These are phyloP conservation scores for Madurella mycetomatis DNA, from an alignment of 2,329 filamentous ascomycete species.

Conservation along the genomic window DNA sequence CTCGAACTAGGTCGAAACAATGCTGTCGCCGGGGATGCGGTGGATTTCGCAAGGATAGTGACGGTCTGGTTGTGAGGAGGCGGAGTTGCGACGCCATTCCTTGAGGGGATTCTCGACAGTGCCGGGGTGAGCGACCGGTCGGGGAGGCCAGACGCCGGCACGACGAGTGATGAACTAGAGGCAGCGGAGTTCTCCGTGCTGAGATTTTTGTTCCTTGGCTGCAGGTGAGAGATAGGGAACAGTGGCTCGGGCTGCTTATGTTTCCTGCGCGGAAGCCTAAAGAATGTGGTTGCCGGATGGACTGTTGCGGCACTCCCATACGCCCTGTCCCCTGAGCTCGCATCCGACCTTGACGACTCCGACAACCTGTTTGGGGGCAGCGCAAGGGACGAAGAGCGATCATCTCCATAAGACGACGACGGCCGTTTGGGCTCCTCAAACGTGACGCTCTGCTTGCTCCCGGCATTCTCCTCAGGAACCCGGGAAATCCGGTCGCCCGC, in stretches of 20 bases:
- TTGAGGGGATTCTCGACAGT: conserved; percentile 28
- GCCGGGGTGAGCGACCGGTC: conserved; percentile 28
- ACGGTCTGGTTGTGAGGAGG: conserved; percentile 34
- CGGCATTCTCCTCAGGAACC: conserved; percentile 35
- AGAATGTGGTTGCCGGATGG: conserved; percentile 67
- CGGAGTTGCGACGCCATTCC: conserved; percentile 28
- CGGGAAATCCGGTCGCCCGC: conserved; percentile 41
- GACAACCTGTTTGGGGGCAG: conserved; percentile 64
- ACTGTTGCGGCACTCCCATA: conserved; percentile 57
- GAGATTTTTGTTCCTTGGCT: conserved; percentile 59
- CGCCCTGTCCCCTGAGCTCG: conserved; percentile 65
- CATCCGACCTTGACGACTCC: conserved; percentile 87
- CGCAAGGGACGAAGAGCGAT: conserved; percentile 57
- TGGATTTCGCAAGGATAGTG: conserved; percentile 30
- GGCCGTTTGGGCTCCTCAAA: conserved; percentile 58
- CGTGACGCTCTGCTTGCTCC: conserved; percentile 44
- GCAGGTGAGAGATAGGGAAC: conserved; percentile 79
- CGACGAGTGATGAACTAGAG: conserved; percentile 44
- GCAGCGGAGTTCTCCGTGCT: conserved; percentile 31
- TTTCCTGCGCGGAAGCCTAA: conserved; percentile 72
- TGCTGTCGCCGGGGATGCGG: conserved; percentile 44
- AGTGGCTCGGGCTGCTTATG: conserved; percentile 70
- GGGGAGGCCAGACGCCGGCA: conserved; percentile 30
- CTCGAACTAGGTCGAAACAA: conserved; percentile 47
- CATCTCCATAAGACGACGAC: conserved; percentile 47